phyloP scores from a whole-genome alignment of 2,329 filamentous ascomycete genomes.

The Cordyceps tenuipes region DNA sequence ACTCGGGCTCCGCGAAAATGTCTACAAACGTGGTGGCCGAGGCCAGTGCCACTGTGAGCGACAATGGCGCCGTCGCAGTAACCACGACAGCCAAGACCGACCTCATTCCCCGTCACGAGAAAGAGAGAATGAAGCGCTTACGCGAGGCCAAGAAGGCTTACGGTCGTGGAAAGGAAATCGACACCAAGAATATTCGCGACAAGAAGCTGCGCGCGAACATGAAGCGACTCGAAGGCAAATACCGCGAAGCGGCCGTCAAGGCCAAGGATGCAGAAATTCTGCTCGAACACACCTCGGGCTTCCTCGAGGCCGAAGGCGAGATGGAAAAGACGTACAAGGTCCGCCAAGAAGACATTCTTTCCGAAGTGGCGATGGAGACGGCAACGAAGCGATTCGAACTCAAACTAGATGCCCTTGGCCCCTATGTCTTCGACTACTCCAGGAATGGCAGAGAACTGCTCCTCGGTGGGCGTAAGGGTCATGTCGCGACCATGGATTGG shows the following conservation, averaged over 20 bases:
- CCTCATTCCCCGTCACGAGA: constrained; percentile 43
- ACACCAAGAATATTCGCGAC: constrained; percentile 67
- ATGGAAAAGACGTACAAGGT: constrained; percentile 90
- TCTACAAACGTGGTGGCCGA: constrained; percentile 10
- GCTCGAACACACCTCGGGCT: constrained; percentile 76
- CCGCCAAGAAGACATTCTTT: constrained; percentile 74
- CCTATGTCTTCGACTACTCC: constrained; percentile 83
- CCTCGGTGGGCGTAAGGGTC: constrained; percentile 81
- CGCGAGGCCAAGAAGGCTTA: constrained; percentile 66
- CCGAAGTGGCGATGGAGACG: constrained; percentile 68
- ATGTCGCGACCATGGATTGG: constrained; percentile 97
- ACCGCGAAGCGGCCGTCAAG: constrained; percentile 69
- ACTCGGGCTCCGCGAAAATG: not conserved
- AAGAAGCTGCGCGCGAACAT: constrained; percentile 83
- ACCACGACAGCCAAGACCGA: constrained; percentile 40
- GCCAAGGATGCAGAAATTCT: constrained; percentile 95
- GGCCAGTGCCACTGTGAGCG: constrained; percentile 29
- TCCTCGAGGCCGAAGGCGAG: constrained; percentile 79
- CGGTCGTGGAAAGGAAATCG: constrained; percentile 71
- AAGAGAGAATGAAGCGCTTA: constrained; percentile 41
- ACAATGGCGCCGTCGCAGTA: constrained; percentile 47
- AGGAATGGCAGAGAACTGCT: constrained; percentile 81
- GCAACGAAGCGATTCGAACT: constrained; percentile 92
- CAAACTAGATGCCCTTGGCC: constrained; percentile 72
- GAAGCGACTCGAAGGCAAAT: constrained; percentile 70